Evolutionary conservation across 768 basidiomycete species (phyloP).

Genomic region (Leccinum subgranulosum): DNA sequence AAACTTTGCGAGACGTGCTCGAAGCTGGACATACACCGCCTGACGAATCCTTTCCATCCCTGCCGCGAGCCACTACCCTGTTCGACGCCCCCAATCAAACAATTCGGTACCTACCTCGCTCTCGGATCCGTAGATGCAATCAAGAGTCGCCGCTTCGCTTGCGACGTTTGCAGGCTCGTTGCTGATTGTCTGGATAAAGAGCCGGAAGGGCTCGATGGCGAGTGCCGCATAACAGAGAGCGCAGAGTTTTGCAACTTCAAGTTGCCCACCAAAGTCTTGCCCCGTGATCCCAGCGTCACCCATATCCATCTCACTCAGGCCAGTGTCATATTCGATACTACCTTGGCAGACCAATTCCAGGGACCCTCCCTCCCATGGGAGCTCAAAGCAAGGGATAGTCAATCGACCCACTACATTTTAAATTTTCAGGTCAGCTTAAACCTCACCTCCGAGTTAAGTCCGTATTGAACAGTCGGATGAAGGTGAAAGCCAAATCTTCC

Average conservation of each 20-base stretch:
- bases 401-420: not conserved
- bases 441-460: not conserved
- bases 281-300: conserved; percentile 2
- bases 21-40: not conserved
- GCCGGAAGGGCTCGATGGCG: conserved; percentile 3
- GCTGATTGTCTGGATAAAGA: conserved; percentile 14
- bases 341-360: too few species aligned
- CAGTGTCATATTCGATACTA: conserved; percentile 2
- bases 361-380: conserved; percentile 15
- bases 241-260: conserved; percentile 6
- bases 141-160: conserved; percentile 8
- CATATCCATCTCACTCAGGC: conserved; percentile 17
- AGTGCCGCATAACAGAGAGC: not conserved
- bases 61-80: conserved; percentile 2
- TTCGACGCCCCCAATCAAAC: not conserved
- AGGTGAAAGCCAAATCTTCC: conserved; percentile 5
- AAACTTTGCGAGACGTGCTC: conserved; percentile 10
- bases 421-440: conserved; percentile 5
- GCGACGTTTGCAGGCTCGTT: conserved; percentile 13
- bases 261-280: not conserved
- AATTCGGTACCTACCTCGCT: not conserved
- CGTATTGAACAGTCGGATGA: not conserved
- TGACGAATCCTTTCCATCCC: conserved; percentile 1
- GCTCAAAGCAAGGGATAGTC: not conserved
- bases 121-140: conserved; percentile 16